A percentile compares a stretch with the other conserved stretches of the same genome.
Evolutionary conservation across 2,329 filamentous ascomycete genomes (phyloP).

Genomic region (Orbilia ellipsospora): DNA sequence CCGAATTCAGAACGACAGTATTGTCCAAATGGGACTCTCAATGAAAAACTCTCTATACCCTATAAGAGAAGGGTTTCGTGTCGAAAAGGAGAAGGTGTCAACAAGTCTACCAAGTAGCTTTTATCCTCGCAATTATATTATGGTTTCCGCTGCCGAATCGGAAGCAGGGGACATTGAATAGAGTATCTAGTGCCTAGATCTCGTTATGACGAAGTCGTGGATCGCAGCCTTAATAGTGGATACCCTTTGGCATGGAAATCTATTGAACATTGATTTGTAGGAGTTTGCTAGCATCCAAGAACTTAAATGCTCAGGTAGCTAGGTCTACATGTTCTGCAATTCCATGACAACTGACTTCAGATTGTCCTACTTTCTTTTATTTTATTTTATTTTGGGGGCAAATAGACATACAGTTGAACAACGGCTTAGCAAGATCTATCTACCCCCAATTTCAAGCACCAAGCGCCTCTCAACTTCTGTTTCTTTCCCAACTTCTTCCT

Average conservation of each 20-base stretch:
- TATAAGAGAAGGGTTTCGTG: slow-evolving; percentile 57
- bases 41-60: slow-evolving; percentile 57
- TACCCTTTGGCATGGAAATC: not conserved
- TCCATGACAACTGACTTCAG: no score
- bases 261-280: no score
- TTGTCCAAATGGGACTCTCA: slow-evolving; percentile 56
- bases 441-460: slow-evolving; percentile 76
- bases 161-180: slow-evolving; percentile 30
- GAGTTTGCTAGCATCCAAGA: no score
- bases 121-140: slow-evolving; percentile 26
- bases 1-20: slow-evolving; percentile 56
- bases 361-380: no score
- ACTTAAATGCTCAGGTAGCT: no score
- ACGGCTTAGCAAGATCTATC: not conserved
- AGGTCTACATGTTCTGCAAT: no score
- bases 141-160: slow-evolving; percentile 26
- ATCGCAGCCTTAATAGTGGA: not conserved
- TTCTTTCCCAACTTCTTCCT: slow-evolving; percentile 77
- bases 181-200: no score
- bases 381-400: no score
- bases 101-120: slow-evolving; percentile 45
- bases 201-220: no score
- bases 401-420: no score
- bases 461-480: slow-evolving; percentile 80
- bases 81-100: slow-evolving; percentile 57